Evolutionary conservation across 495 filamentous ascomycete species (phyloP), one percentile per base, ranked within the genome.

Genomic region (Podospora bellae-mahoneyi): DNA sequence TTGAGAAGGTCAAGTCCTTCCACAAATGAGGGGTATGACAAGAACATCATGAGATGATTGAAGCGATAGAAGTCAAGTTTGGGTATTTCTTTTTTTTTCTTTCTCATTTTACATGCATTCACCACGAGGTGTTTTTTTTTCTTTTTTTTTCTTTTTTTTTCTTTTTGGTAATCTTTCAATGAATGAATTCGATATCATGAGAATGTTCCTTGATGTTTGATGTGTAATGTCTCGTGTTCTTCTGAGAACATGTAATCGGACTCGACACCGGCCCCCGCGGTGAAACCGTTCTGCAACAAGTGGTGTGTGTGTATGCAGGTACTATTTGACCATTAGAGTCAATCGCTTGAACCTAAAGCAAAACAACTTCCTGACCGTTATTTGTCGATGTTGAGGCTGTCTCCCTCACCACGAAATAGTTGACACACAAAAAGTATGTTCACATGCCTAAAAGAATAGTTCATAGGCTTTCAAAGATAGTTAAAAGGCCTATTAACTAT

Each of bases 1-100:
- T 99, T 27, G 91, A 96, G 81, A 97, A 97, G 85, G 91, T 97
- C 68, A 96, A 97, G 77, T 84, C 88, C 56, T 84, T 87, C 68
- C 78, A 82, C 68, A 82, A 79, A 71, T 78, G 69, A 78, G 30
- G 65, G 44, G 20, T 2, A 65, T n/a, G 53, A 7, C 3, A 66
- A 18, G 30, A 26, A 44, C 19, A 57, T 27, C 27, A 64, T 56
- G 32, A 66, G 26, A 69, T 32, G 23, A 23, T 23, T 23, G 30
- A 48, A 48, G 30, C 13, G 61, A 48, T 39, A 34, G 30, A 32
- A 18, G 19, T 32, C 5, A 18, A 59, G 18, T 5, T 63, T 34
- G 28, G 27, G 30, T 5, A 20, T 19, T n/a, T 63, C 48, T 58
- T 23, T 58, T 58, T 32, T 7, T 48, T 39, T 6, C 34, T 58